A percentile compares a stretch with the other conserved stretches of the same genome.
Evolutionary conservation across 305 asterid genomes (phyloP).

Genomic region (Solanum chacoense): DNA sequence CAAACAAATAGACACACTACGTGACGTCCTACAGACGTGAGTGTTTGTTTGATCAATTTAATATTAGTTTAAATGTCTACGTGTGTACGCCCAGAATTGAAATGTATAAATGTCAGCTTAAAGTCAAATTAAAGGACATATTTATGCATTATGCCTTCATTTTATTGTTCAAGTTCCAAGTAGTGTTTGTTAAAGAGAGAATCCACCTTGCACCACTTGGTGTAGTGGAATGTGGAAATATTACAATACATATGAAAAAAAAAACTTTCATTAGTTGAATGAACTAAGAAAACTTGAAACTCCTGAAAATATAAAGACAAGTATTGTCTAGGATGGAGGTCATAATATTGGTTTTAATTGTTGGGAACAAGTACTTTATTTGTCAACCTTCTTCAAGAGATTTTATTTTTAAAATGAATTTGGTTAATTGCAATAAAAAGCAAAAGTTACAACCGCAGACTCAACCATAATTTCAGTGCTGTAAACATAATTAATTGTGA

Average conservation of each 20-base stretch:
- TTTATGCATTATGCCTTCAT: no score
- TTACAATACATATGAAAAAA: background rate
- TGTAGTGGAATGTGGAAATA: background rate
- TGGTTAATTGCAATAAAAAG: background rate
- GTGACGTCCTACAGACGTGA: background rate
- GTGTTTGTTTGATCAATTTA: background rate
- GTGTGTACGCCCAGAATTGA: rapidly evolving
- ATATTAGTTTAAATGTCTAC: no score
- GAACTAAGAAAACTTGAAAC: background rate
- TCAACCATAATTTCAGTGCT: background rate
- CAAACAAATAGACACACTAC: background rate
- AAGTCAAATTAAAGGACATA: no score
- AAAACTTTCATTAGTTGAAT: background rate
- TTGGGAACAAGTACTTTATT: background rate
- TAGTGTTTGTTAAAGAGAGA: background rate
- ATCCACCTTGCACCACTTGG: background rate
- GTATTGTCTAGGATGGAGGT: background rate
- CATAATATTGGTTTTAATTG: background rate
- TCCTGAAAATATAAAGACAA: no score
- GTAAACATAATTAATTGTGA: background rate
- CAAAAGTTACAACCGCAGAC: background rate
- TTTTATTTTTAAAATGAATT: background rate
- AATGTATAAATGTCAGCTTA: background rate
- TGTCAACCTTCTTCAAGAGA: background rate
- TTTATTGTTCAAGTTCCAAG: background rate